phyloP scores from a whole-genome alignment of 805 yeast genomes.

The Hanseniaspora jakobsenii region DNA sequence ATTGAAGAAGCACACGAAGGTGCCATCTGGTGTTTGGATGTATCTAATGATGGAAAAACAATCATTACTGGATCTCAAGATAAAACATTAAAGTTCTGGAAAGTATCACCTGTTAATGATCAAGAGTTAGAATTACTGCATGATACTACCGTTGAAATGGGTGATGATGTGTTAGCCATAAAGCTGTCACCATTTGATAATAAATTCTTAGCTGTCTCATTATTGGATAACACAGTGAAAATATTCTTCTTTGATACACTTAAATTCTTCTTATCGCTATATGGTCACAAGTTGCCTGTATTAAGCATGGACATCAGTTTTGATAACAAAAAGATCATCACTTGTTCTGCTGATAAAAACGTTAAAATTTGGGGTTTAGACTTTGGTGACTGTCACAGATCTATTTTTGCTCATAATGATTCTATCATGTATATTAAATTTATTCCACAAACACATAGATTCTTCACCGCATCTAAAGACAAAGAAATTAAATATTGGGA shows the following conservation, averaged over 20 bases:
- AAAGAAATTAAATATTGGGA: conserved; percentile 92
- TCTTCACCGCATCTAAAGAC: conserved; percentile 84
- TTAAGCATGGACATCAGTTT: conserved; percentile 79
- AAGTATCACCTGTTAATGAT: conserved; percentile 55
- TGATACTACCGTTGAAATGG: conserved; percentile 68
- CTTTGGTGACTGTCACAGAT: conserved; percentile 96
- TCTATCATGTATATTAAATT: conserved; percentile 82
- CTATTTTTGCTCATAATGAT: conserved; percentile 94
- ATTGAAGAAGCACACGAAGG: conserved; percentile 66
- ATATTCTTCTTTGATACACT: conserved; percentile 78
- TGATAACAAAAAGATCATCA: conserved; percentile 77
- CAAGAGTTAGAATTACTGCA: conserved; percentile 51
- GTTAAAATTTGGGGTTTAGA: conserved; percentile 97
- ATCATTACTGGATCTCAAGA: conserved; percentile 91
- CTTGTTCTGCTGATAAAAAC: conserved; percentile 95
- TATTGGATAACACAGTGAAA: conserved; percentile 89
- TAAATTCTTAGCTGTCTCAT: conserved; percentile 65
- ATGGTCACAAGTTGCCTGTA: conserved; percentile 95
- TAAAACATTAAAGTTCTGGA: conserved; percentile 82
- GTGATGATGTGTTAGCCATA: conserved; percentile 74
- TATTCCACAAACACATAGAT: conserved; percentile 74
- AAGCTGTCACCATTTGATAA: conserved; percentile 62
- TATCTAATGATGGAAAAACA: conserved; percentile 73
- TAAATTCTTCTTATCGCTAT: conserved; percentile 76
- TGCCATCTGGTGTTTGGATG: conserved; percentile 83